Evolutionary conservation across 768 basidiomycete species (phyloP).

Genomic region (Trametes punicea): DNA sequence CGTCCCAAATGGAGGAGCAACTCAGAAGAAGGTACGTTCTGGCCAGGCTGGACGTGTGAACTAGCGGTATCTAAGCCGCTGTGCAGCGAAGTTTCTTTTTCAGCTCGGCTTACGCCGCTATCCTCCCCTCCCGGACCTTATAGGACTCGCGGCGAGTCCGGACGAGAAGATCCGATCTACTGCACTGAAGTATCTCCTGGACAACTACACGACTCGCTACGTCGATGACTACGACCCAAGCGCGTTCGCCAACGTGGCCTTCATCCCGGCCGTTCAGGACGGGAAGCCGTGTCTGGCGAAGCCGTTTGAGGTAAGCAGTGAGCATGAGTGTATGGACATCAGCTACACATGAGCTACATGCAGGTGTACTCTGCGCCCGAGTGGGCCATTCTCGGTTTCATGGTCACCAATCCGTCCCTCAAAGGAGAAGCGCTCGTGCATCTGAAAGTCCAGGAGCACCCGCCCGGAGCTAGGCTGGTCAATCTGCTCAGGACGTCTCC

Average conservation of each 20-base stretch:
- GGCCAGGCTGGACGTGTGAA: no score
- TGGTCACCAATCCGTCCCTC: conserved; percentile 54
- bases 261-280: conserved; percentile 70
- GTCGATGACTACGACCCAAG: conserved; percentile 49
- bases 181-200: conserved; percentile 81
- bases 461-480: conserved; percentile 59
- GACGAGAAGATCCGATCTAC: conserved; percentile 47
- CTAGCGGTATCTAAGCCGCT: no score
- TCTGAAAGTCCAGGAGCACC: conserved; percentile 67
- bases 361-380: conserved; percentile 70
- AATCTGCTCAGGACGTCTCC: conserved; percentile 56
- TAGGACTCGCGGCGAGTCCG: conserved; percentile 63
- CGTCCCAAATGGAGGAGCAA: conserved; percentile 73
- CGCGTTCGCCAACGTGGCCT: conserved; percentile 57
- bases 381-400: conserved; percentile 76
- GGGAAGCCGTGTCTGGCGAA: conserved; percentile 54
- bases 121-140: conserved; percentile 63
- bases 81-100: conserved; percentile 74
- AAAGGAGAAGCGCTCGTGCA: conserved; percentile 54
- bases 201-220: conserved; percentile 65
- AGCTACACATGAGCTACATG: no score
- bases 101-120: conserved; percentile 63
- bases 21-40: conserved; percentile 89
- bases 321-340: no score
- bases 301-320: conserved; percentile 54